A percentile compares a stretch with the other conserved stretches of the same genome.
phyloP scores from a whole-genome alignment of 2,329 filamentous ascomycete species.

The Arachnomyces sp. region DNA sequence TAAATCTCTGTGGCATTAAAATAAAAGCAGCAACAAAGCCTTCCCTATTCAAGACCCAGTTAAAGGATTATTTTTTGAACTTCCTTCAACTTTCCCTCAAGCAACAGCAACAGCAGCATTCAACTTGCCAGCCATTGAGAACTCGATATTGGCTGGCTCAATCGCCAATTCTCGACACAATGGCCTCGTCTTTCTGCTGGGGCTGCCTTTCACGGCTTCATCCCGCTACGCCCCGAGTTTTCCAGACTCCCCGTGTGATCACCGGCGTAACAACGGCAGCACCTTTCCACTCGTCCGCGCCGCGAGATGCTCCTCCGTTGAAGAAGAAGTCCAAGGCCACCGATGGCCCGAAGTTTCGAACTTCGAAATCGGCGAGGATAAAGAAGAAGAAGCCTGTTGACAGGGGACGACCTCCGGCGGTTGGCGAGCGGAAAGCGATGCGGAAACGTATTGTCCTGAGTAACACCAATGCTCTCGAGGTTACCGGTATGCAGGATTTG shows the following conservation, averaged over 20 bases:
- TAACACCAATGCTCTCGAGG: slow-evolving; percentile 84
- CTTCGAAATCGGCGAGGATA: slow-evolving; percentile 35
- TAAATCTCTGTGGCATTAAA: slow-evolving; percentile 12
- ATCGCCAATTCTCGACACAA: slow-evolving; percentile 32
- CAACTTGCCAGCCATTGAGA: slow-evolving; percentile 12
- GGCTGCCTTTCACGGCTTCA: slow-evolving; percentile 48
- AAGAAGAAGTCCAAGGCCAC: slow-evolving; percentile 44
- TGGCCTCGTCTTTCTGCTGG: slow-evolving; percentile 54
- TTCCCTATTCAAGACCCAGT: slow-evolving; percentile 16
- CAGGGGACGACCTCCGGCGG: slow-evolving; percentile 51
- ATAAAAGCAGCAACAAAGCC: slow-evolving; percentile 17
- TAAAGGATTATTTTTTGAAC: slow-evolving; percentile 19
- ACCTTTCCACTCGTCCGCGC: slow-evolving; percentile 40
- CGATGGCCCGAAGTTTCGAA: slow-evolving; percentile 27
- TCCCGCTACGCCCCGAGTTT: slow-evolving; percentile 29
- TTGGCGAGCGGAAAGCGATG: slow-evolving; percentile 78
- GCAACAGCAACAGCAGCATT: too few species aligned
- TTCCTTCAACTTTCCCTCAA: slow-evolving; percentile 7
- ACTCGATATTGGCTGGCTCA: slow-evolving; percentile 21
- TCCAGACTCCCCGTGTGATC: slow-evolving; percentile 34
- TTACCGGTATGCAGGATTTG: slow-evolving; percentile 60
- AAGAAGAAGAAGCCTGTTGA: slow-evolving; percentile 38
- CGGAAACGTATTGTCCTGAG: slow-evolving; percentile 85
- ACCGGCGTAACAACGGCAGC: slow-evolving; percentile 36
- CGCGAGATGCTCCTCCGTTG: slow-evolving; percentile 28